These are phyloP conservation scores for Fusarium keratoplasticum DNA, from an alignment of 2,329 filamentous ascomycete species.

Conservation along the genomic window DNA sequence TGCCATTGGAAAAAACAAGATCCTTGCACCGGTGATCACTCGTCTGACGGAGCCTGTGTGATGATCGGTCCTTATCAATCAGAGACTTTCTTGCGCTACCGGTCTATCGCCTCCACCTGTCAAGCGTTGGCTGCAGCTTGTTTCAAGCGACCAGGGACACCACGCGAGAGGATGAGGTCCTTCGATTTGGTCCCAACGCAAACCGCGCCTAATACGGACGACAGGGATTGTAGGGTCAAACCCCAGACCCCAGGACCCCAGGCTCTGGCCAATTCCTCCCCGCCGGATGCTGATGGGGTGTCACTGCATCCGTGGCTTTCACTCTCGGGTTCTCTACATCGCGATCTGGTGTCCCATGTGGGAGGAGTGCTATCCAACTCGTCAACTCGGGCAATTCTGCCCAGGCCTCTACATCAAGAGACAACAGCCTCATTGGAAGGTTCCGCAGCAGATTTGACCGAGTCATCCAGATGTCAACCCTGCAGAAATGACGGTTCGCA, in stretches of 20 bases:
- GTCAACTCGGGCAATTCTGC: background rate
- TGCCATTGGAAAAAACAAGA: background rate
- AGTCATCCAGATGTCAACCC: conserved; percentile 10
- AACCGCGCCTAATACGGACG: conserved; percentile 13
- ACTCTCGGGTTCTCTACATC: background rate
- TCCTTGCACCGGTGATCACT: background rate
- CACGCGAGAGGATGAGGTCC: conserved; percentile 24
- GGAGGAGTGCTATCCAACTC: background rate
- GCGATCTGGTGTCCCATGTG: conserved; percentile 21
- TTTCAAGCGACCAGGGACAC: conserved; percentile 13
- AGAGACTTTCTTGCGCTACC: background rate
- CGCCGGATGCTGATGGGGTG: conserved; percentile 21
- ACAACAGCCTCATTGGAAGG: background rate
- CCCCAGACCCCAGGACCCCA: conserved; percentile 30
- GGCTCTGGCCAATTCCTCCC: conserved; percentile 13
- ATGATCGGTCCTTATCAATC: conserved; percentile 18
- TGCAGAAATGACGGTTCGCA: conserved; percentile 30
- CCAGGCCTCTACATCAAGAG: background rate
- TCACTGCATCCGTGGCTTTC: conserved; percentile 20
- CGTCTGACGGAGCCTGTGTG: background rate
- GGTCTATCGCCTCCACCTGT: conserved; percentile 15
- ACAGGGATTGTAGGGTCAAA: conserved; percentile 19
- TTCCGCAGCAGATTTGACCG: conserved; percentile 2
- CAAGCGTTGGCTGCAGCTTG: conserved; percentile 10
- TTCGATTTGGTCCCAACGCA: conserved; percentile 18